Evolutionary conservation across 179 eudicot species (phyloP), one percentile per base, ranked within the genome.

Genomic region (Sideroxylon spinosum): DNA sequence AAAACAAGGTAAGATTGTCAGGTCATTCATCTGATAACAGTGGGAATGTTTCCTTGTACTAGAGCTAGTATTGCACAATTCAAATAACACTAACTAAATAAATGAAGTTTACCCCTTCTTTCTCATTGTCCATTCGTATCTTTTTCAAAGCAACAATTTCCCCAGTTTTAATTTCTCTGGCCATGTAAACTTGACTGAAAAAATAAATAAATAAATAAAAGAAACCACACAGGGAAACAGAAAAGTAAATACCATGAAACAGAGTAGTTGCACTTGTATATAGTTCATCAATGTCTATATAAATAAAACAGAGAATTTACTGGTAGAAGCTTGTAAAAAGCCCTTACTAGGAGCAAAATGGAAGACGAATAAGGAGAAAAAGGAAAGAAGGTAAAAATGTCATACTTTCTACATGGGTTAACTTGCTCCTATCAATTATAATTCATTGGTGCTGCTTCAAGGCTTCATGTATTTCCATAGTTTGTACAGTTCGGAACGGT

Each of bases 61-160:
- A 61, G 2, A 75, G 22, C 57, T 1, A 44, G 12, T 19, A 11
- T 74, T 59, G 56, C 56, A 44, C 48, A 20, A 22, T 62, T 50
- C 32, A 46, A 46, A 20, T 23, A 32, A 17, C 8, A 49, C 28
- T 11, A 65, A 16, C 71, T 32, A 77, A 63, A 7, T n/a, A 55
- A 22, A 29, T 74, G 57, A 76, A 56, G 61, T 44, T 76, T 82
- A 85, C 87, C 87, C 87, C 87, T 78, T 85, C 87, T 72, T 80
- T 82, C 28, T 85, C 87, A 61, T 85, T 85, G 83, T 82, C 87
- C 87, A 85, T 85, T 65, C 87, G 87, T 68, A 85, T 82, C 78
- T 85, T 85, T 73, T 85, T 85, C 70, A 85, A 50, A 22, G 87
- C 87, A 74, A 85, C 87, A 56, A 85, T 85, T 75, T 85, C 87